phyloP scores from a whole-genome alignment of 805 yeast species.

The Wickerhamiella occidentalis region DNA sequence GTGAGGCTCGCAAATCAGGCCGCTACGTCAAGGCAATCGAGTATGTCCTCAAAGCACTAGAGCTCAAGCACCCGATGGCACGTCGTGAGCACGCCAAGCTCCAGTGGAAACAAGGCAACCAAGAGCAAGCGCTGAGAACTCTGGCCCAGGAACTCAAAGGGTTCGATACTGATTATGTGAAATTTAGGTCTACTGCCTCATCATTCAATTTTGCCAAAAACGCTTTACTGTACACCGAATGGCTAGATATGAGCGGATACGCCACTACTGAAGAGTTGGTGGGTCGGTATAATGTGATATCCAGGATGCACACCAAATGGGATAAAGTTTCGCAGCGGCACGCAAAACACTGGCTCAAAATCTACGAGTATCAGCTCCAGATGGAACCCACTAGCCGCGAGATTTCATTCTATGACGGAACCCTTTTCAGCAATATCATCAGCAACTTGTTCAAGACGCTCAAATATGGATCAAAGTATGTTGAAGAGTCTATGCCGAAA shows the following conservation, averaged over 20 bases:
- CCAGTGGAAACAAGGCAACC: slow-evolving; percentile 5
- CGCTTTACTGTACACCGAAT: slow-evolving; percentile 69
- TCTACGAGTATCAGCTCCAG: slow-evolving; percentile 53
- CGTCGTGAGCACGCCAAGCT: slow-evolving; percentile 45
- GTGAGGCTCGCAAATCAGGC: slow-evolving; percentile 49
- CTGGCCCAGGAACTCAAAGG: slow-evolving; percentile 2
- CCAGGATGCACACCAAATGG: slow-evolving; percentile 44
- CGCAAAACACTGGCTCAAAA: slow-evolving; percentile 67
- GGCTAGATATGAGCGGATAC: slow-evolving; percentile 81
- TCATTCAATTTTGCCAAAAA: slow-evolving; percentile 30
- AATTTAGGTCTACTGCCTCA: background rate
- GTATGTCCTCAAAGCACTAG: slow-evolving; percentile 18
- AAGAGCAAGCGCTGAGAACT: slow-evolving; percentile 1
- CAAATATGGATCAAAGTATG: slow-evolving; percentile 47
- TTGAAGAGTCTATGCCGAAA: slow-evolving; percentile 79
- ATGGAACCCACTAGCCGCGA: slow-evolving; percentile 25
- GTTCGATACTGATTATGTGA: slow-evolving; percentile 14
- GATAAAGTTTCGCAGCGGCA: slow-evolving; percentile 70
- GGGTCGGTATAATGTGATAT: slow-evolving; percentile 52
- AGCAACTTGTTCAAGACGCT: slow-evolving; percentile 47
- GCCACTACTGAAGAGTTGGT: slow-evolving; percentile 64
- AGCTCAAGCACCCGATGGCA: slow-evolving; percentile 8
- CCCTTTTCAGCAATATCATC: slow-evolving; percentile 44
- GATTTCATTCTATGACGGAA: slow-evolving; percentile 26
- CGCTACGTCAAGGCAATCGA: slow-evolving; percentile 26